phyloP scores from a whole-genome alignment of 2,329 filamentous ascomycete species.

The Acrodontium crateriforme region DNA sequence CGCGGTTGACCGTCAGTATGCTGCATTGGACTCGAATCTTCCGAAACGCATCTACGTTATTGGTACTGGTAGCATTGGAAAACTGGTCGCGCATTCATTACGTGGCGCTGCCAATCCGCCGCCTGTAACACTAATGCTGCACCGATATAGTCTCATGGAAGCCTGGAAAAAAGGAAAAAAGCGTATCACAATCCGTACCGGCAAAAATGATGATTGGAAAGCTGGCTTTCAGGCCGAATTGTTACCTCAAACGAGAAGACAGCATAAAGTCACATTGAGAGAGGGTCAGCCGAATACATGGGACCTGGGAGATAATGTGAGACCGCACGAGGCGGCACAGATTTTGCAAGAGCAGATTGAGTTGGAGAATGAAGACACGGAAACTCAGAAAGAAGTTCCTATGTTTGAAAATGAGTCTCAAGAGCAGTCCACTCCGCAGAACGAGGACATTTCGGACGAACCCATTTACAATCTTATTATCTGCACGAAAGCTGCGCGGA shows the following conservation, averaged over 20 bases:
- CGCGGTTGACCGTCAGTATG: slow-evolving; percentile 18
- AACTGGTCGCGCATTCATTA: slow-evolving; percentile 62
- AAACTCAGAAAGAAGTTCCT: not conserved
- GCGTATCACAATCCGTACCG: slow-evolving; percentile 34
- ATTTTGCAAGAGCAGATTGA: slow-evolving; percentile 9
- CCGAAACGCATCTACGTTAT: slow-evolving; percentile 57
- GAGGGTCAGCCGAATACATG: slow-evolving; percentile 10
- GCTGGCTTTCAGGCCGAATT: slow-evolving; percentile 35
- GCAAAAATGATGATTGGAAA: slow-evolving; percentile 23
- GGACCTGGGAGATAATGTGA: slow-evolving; percentile 9
- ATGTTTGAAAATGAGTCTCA: not conserved
- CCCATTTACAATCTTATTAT: slow-evolving; percentile 64
- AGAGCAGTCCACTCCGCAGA: not conserved
- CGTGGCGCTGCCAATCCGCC: slow-evolving; percentile 47
- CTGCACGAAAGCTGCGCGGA: slow-evolving; percentile 58
- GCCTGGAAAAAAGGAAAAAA: slow-evolving; percentile 35
- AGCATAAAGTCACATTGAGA: slow-evolving; percentile 22
- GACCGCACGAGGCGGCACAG: slow-evolving; percentile 17
- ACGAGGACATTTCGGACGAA: slow-evolving; percentile 5
- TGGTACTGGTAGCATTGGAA: slow-evolving; percentile 69
- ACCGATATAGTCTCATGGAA: slow-evolving; percentile 34
- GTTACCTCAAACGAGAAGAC: slow-evolving; percentile 21
- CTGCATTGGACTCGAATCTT: slow-evolving; percentile 9
- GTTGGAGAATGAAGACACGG: slow-evolving; percentile 1
- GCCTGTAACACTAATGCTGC: slow-evolving; percentile 69